Percentiles rank a stretch among this genome's conserved stretches.
Conservation (phyloP, 2,329 filamentous ascomycete genomes). For the Pseudogymnoascus pannorum region DNA sequence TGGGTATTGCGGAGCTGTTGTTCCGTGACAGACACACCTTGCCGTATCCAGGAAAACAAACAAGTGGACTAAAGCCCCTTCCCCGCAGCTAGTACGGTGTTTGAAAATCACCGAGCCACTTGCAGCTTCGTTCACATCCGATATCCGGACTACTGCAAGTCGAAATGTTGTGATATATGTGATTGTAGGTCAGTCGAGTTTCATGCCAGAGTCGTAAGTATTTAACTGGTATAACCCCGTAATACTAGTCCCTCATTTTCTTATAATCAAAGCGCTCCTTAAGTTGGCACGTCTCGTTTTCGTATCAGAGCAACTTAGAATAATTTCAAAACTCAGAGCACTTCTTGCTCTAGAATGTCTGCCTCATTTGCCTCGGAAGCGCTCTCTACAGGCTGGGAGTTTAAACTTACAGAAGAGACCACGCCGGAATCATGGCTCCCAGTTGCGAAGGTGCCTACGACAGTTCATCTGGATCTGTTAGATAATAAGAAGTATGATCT, state of each 20-base stretch:
- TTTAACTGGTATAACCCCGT: too few species aligned
- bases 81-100: neutral
- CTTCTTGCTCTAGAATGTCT: too few species aligned
- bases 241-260: too few species aligned
- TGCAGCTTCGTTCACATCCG: neutral
- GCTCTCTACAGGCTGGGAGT: neutral
- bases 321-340: too few species aligned
- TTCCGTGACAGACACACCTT: too few species aligned
- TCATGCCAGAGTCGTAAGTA: too few species aligned
- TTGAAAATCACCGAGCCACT: neutral
- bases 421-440: neutral
- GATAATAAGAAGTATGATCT: neutral
- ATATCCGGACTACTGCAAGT: neutral
- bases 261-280: neutral
- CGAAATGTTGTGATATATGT: neutral
- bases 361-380: neutral
- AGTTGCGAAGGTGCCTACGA: constrained; percentile 10
- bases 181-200: too few species aligned
- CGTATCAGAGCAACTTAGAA: too few species aligned
- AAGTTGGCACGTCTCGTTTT: neutral
- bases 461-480: constrained; percentile 10
- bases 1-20: neutral
- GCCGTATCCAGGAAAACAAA: neutral
- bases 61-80: neutral
- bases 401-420: neutral